Evolutionary conservation across 1,284 basidiomycete species (phyloP).

Genomic region (Tilletia walkeri): DNA sequence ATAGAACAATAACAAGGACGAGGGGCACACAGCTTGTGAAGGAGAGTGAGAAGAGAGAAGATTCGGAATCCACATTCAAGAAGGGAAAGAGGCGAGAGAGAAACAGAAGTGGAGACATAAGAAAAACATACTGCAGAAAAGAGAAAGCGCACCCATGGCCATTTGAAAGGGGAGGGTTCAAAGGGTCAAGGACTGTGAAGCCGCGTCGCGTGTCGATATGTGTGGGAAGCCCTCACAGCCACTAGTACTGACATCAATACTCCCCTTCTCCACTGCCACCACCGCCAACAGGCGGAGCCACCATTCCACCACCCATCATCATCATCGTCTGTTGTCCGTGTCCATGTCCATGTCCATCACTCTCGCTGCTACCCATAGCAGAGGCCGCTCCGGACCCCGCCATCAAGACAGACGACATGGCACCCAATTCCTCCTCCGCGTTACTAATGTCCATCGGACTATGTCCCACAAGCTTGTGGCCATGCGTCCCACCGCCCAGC

Average conservation of each 20-base stretch:
- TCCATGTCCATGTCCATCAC: too few relatives aligned
- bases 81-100: not conserved
- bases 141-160: not conserved
- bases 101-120: not conserved
- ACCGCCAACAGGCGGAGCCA: too few relatives aligned
- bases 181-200: too few relatives aligned
- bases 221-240: too few relatives aligned
- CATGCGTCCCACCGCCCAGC: not conserved
- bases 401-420: constrained; percentile 8
- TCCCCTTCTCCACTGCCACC: too few relatives aligned
- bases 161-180: too few relatives aligned
- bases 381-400: not conserved
- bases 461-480: not conserved
- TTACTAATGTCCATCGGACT: constrained; percentile 3
- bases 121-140: not conserved
- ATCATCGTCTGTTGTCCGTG: too few relatives aligned
- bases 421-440: constrained; percentile 7
- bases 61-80: not conserved
- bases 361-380: too few relatives aligned
- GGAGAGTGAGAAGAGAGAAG: not conserved
- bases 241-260: too few relatives aligned
- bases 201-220: too few relatives aligned
- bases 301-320: too few relatives aligned
- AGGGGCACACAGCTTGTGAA: not conserved
- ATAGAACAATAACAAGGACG: not conserved